Percentiles rank a stretch among this genome's conserved stretches.
phyloP scores from a whole-genome alignment of 1,139 yeast species.

The Zygosaccharomyces sapae region DNA sequence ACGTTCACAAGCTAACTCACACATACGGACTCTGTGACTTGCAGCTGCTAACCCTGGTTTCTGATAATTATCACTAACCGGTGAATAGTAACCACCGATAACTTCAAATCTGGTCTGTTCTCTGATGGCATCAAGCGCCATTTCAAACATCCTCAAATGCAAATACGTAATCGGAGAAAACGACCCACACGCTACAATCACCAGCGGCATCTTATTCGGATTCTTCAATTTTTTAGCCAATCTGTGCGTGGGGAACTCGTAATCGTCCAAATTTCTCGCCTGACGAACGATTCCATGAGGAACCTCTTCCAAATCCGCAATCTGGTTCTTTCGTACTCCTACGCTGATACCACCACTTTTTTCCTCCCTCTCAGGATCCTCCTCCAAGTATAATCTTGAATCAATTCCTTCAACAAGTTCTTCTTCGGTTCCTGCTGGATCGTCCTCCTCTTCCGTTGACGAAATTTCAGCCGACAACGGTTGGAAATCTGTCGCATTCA shows the following conservation, averaged over 20 bases:
- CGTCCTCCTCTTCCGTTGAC: conserved; percentile 27
- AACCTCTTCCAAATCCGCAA: conserved; percentile 93
- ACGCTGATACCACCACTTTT: conserved; percentile 19
- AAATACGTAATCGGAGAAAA: conserved; percentile 93
- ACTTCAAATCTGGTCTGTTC: conserved; percentile 94
- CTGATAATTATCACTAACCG: conserved; percentile 89
- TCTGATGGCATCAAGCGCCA: conserved; percentile 92
- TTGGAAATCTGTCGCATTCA: conserved; percentile 43
- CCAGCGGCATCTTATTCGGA: conserved; percentile 79
- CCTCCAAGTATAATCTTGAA: neutral
- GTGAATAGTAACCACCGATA: conserved; percentile 95
- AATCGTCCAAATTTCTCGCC: conserved; percentile 61
- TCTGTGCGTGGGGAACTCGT: conserved; percentile 82
- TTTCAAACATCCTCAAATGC: conserved; percentile 95
- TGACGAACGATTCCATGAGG: conserved; percentile 92
- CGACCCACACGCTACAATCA: conserved; percentile 95
- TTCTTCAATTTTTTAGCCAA: conserved; percentile 68
- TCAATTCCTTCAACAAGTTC: conserved; percentile 9
- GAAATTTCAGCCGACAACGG: conserved; percentile 45
- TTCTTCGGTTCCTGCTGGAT: conserved; percentile 8
- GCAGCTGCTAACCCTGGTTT: conserved; percentile 92
- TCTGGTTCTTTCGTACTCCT: conserved; percentile 57
- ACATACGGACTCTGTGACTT: conserved; percentile 89
- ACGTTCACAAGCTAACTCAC: conserved; percentile 95
- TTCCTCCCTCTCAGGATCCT: conserved; percentile 7